phyloP scores from a whole-genome alignment of 2,329 filamentous ascomycete species.

The Paraphaeosphaeria sporulosa region DNA sequence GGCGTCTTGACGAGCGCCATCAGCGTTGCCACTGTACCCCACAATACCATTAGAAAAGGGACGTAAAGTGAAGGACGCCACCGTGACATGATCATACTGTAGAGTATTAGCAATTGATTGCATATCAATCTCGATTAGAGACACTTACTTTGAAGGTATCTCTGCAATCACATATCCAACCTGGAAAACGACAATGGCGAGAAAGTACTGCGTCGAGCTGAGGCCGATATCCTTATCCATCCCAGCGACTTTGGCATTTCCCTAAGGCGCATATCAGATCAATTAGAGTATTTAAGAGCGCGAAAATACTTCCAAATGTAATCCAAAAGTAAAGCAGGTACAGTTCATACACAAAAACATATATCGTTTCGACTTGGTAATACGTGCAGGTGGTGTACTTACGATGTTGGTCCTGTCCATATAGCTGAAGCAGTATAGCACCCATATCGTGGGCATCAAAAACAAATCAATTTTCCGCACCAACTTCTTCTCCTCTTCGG shows the following conservation, averaged over 20 bases:
- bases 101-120: not conserved
- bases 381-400: too few species aligned
- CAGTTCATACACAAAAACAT: too few species aligned
- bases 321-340: too few species aligned
- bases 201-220: conserved; percentile 61
- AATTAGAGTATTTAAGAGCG: too few species aligned
- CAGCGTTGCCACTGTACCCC: conserved; percentile 29
- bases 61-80: conserved; percentile 30
- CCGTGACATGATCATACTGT: conserved; percentile 32
- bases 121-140: not conserved
- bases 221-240: conserved; percentile 31
- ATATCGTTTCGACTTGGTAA: too few species aligned
- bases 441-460: conserved; percentile 35
- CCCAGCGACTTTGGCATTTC: conserved; percentile 54
- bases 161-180: conserved; percentile 34
- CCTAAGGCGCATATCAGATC: conserved; percentile 2
- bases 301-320: too few species aligned
- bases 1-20: conserved; percentile 30
- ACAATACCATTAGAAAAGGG: conserved; percentile 30
- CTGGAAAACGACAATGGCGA: conserved; percentile 34
- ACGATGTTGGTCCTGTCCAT: conserved; percentile 38
- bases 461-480: conserved; percentile 35
- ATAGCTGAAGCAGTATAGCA: conserved; percentile 33
- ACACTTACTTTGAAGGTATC: conserved; percentile 31
- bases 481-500: conserved; percentile 29